Evolutionary conservation across 163 green algal genomes (phyloP), one percentile per base, ranked within the genome.

Genomic region (Botryococcus braunii): DNA sequence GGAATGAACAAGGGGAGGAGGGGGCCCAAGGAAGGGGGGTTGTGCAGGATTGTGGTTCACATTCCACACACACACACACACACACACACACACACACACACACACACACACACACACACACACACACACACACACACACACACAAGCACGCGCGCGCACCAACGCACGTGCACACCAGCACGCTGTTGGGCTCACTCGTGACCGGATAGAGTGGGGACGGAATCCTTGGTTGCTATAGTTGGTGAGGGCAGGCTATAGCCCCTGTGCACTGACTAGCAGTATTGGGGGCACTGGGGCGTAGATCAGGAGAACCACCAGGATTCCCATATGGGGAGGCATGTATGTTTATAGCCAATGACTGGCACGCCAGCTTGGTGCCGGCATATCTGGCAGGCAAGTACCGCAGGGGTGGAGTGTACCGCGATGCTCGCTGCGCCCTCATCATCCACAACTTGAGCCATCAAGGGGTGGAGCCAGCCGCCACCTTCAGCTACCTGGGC

Each of bases 271-370:
- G 23, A 55, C 46, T 55, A 17, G 23, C 46, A 55, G 46, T 23
- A 55, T 23, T 27, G 17, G 46, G 23, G 46, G 46, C 46, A n/a
- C n/a, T n/a, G 43, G 58, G 9, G 13, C 60, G 47, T 36, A 78
- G 72, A 48, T 50, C 47, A 13, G 72, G 72, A 17, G 13, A 71
- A 43, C 47, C 65, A 3, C 67, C 65, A n/a, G 77, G 74, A 3
- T 77, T 74, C 17, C 77, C 82, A 25, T 95, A 94, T 61, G 89
- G 89, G 4, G 79, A 96, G 65, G 73, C 87, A 32, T 70, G 85
- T 8, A 59, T 91, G 5, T 97, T 95, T 75, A 82, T 97, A 32
- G 88, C 88, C 55, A 97, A 97, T 72, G 92, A 97, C 79, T 97
- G 92, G 92, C 92, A 97, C 75, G 89, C 90, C 38, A 82, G 83